Evolutionary conservation across 768 basidiomycete species (phyloP).

Genomic region (Xerocomellus dryophilus): DNA sequence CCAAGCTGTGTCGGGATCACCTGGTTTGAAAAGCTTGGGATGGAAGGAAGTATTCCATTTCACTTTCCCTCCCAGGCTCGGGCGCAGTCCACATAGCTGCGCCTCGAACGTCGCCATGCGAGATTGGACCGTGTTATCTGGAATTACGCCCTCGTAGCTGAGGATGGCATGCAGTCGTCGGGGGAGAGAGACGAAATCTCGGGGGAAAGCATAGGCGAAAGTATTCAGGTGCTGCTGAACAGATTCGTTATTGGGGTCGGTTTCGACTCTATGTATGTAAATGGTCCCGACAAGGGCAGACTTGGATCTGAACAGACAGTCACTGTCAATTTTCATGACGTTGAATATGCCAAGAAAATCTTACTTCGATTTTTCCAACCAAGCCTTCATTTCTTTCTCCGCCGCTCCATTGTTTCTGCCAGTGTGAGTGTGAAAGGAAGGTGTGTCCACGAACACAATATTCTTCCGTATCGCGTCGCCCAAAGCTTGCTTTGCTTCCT

Average conservation of each 20-base stretch:
- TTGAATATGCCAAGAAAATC: not conserved
- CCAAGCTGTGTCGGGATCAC: slow-evolving; percentile 8
- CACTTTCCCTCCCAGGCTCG: not conserved
- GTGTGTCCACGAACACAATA: slow-evolving; percentile 25
- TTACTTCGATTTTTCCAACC: slow-evolving; percentile 10
- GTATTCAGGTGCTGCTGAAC: slow-evolving; percentile 6
- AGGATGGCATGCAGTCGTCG: slow-evolving; percentile 7
- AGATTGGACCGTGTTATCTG: accelerated
- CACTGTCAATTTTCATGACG: not conserved
- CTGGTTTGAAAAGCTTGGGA: not conserved
- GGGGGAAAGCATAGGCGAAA: slow-evolving; percentile 9
- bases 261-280: slow-evolving; percentile 16
- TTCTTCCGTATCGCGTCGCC: not conserved
- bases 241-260: accelerated
- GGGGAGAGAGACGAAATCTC: not conserved
- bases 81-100: not conserved
- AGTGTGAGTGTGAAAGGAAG: slow-evolving; percentile 10
- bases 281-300: slow-evolving; percentile 10
- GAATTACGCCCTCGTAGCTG: not conserved
- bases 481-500: not conserved
- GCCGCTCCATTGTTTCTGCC: not conserved
- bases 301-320: slow-evolving; percentile 1
- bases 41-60: slow-evolving; percentile 2
- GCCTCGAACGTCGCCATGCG: not conserved
- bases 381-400: not conserved